These are phyloP conservation scores for Cladosporium halotolerans DNA, from an alignment of 2,329 filamentous ascomycete genomes.

Conservation along the genomic window DNA sequence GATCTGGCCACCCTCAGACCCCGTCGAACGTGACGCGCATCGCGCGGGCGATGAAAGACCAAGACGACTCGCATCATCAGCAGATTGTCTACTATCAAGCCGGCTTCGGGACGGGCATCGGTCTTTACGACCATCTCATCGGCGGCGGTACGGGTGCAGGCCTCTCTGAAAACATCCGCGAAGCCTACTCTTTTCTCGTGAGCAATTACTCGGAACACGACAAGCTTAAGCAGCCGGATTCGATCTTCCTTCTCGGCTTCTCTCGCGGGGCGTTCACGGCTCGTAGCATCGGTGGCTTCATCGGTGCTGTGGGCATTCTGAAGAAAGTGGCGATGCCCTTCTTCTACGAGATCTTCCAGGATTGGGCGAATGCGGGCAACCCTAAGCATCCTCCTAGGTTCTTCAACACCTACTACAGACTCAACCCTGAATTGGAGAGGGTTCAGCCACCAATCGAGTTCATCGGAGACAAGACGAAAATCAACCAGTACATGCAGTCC, in stretches of 20 bases:
- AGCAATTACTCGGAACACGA: conserved; percentile 46
- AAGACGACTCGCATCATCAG: conserved; percentile 30
- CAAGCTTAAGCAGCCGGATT: conserved; percentile 30
- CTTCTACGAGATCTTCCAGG: conserved; percentile 30
- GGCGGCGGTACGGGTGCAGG: conserved; percentile 31
- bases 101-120: conserved; percentile 31
- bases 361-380: conserved; percentile 29
- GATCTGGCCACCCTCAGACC: conserved; percentile 25
- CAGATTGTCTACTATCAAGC: conserved; percentile 36
- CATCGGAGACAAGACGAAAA: conserved; percentile 11
- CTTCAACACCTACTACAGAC: conserved; percentile 22
- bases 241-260: conserved; percentile 42
- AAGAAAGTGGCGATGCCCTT: conserved; percentile 29
- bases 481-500: conserved; percentile 21
- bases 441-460: conserved; percentile 17
- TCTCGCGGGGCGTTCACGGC: conserved; percentile 42
- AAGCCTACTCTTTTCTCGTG: conserved; percentile 57
- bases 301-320: conserved; percentile 39
- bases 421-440: conserved; percentile 12
- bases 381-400: conserved; percentile 25
- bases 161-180: conserved; percentile 46
- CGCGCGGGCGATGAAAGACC: conserved; percentile 28
- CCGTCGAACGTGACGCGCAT: conserved; percentile 34
- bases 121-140: conserved; percentile 27
- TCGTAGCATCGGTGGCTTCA: conserved; percentile 39